These are phyloP conservation scores for Pseudogymnoascus sp. DNA, from an alignment of 2,329 filamentous ascomycete genomes.

Conservation along the genomic window DNA sequence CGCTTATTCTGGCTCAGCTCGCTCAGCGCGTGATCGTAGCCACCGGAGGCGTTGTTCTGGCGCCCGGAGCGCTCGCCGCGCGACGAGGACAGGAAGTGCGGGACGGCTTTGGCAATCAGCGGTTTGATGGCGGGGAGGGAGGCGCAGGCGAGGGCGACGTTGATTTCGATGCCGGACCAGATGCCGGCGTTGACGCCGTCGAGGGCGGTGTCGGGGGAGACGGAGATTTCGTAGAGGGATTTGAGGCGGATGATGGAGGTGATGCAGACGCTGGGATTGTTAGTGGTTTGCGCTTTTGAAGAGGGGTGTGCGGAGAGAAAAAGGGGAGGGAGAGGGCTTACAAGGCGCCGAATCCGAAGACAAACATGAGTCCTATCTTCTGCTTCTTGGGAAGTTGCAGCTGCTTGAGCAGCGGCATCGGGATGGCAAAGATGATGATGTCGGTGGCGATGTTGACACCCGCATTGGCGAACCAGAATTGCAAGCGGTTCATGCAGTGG, in stretches of 20 bases:
- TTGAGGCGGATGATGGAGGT: conserved; percentile 13
- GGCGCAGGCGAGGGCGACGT: conserved; percentile 41
- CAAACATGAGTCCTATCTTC: conserved; percentile 39
- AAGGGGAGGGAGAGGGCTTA: background rate
- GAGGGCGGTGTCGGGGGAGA: conserved; percentile 9
- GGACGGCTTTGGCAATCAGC: conserved; percentile 27
- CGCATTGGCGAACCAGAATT: conserved; percentile 41
- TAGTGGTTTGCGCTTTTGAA: background rate
- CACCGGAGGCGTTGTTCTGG: background rate
- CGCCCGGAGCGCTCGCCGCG: background rate
- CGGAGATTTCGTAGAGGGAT: conserved; percentile 9
- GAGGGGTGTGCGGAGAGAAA: background rate
- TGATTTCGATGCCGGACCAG: conserved; percentile 42
- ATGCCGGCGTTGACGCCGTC: conserved; percentile 13
- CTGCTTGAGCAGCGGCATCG: conserved; percentile 25
- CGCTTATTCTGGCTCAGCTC: background rate
- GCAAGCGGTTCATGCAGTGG: conserved; percentile 24
- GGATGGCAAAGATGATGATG: conserved; percentile 26
- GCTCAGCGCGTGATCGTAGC: background rate
- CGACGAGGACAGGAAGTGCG: conserved; percentile 11
- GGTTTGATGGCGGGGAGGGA: conserved; percentile 42
- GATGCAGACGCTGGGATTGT: conserved; percentile 12
- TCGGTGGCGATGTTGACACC: conserved; percentile 29
- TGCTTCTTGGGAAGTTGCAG: conserved; percentile 31
- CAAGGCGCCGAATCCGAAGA: conserved; percentile 30